Evolutionary conservation across 345 rosid genomes (phyloP).

Genomic region (Acer saccharum): DNA sequence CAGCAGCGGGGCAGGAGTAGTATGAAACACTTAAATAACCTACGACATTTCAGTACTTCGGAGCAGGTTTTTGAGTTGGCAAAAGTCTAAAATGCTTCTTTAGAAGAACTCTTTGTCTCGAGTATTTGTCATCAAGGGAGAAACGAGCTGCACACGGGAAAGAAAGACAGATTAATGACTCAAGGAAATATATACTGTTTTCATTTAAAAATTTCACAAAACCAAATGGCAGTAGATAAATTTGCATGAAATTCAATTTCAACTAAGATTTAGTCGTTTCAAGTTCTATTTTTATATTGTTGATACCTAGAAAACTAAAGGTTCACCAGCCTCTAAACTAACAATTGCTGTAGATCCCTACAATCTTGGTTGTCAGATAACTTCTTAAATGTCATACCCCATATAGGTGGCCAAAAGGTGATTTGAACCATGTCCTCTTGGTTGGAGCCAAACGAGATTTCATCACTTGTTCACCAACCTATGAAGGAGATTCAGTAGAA

Average conservation of each 20-base stretch:
- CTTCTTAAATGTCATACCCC: too few relatives aligned
- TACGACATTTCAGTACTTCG: slow-evolving; percentile 34
- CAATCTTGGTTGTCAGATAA: background rate
- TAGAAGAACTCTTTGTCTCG: slow-evolving; percentile 59
- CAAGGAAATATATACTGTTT: background rate
- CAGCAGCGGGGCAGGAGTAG: too few relatives aligned
- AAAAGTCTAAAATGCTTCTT: slow-evolving; percentile 63
- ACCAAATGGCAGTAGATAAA: background rate
- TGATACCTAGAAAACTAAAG: background rate
- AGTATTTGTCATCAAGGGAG: slow-evolving; percentile 68
- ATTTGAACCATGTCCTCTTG: background rate
- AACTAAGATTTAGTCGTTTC: background rate
- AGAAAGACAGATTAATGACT: background rate
- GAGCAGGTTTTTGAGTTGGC: slow-evolving; percentile 59
- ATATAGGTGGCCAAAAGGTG: background rate
- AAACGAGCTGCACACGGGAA: slow-evolving; percentile 50
- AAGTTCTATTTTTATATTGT: background rate
- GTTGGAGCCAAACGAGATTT: background rate
- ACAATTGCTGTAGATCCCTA: background rate
- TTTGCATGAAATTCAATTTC: too few relatives aligned
- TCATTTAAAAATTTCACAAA: too few relatives aligned
- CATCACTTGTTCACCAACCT: background rate
- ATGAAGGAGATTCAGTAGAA: too few relatives aligned
- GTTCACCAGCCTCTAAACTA: background rate
- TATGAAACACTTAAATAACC: background rate